A percentile compares a stretch with the other conserved stretches of the same genome.
These are phyloP conservation scores for Paecilomyces formosus DNA, from an alignment of 2,329 filamentous ascomycete species.

Conservation along the genomic window DNA sequence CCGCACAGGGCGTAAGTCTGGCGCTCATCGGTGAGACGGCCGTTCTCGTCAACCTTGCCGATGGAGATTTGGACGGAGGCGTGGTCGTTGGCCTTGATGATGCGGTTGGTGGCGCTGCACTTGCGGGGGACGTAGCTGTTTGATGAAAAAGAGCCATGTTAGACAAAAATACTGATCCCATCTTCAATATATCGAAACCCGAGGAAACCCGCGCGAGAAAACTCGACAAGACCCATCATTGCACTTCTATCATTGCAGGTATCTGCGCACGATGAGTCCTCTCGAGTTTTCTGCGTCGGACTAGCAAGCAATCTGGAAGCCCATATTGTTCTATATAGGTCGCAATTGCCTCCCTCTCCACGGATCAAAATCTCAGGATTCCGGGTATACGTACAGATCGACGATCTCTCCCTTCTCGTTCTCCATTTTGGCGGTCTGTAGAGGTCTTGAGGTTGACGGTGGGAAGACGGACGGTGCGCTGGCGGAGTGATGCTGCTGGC, in stretches of 20 bases:
- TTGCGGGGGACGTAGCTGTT: constrained; percentile 93
- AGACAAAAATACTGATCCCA: background rate
- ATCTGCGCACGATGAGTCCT: background rate
- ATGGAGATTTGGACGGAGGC: constrained; percentile 95
- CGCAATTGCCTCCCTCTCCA: background rate
- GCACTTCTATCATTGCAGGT: background rate
- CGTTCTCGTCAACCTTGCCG: constrained; percentile 98
- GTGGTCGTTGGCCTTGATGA: constrained; percentile 99
- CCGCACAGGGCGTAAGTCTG: constrained; percentile 95
- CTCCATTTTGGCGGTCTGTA: constrained; percentile 70
- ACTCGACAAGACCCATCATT: background rate
- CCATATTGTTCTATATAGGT: background rate
- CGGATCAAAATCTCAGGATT: constrained; percentile 5
- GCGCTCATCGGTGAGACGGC: constrained; percentile 93
- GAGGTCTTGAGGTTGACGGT: constrained; percentile 27
- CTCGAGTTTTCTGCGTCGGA: background rate
- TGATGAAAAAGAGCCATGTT: constrained; percentile 3
- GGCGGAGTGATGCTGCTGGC: constrained; percentile 10
- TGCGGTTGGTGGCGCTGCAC: constrained; percentile 98
- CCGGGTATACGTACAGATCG: constrained; percentile 69
- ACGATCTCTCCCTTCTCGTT: constrained; percentile 99
- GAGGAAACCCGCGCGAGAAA: background rate
- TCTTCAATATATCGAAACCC: background rate
- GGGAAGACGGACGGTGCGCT: constrained; percentile 16
- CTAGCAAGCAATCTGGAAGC: background rate